phyloP scores from a whole-genome alignment of 768 basidiomycete genomes.

The Lactarius tabidus region DNA sequence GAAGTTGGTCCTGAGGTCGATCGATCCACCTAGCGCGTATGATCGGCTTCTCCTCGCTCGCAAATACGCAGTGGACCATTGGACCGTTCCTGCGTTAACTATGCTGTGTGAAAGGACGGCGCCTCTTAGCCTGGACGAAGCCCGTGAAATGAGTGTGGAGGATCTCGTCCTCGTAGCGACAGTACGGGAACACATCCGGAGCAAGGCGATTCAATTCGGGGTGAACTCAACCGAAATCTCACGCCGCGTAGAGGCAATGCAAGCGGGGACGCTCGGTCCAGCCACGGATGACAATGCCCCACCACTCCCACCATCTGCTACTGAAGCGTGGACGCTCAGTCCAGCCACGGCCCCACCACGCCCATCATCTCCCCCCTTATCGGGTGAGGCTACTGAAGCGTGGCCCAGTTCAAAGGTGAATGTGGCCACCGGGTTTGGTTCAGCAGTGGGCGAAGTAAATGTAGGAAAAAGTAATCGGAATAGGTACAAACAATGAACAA shows the following conservation, averaged over 20 bases:
- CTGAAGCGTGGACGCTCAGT: too few species aligned
- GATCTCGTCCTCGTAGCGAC: slow-evolving; percentile 16
- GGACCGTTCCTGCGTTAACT: slow-evolving; percentile 14
- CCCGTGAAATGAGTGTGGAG: slow-evolving; percentile 10
- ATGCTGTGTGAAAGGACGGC: slow-evolving; percentile 7
- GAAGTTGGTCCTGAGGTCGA: slow-evolving; percentile 5
- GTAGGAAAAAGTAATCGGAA: too few species aligned
- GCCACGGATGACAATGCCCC: not conserved
- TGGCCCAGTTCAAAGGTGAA: not conserved
- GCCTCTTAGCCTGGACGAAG: slow-evolving; percentile 16
- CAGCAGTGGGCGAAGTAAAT: too few species aligned
- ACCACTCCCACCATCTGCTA: too few species aligned
- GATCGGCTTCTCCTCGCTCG: slow-evolving; percentile 18
- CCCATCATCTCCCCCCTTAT: too few species aligned
- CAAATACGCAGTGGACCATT: slow-evolving; percentile 6
- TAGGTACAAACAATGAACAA: too few species aligned
- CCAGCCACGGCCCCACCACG: too few species aligned
- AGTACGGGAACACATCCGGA: slow-evolving; percentile 10
- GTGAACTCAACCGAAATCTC: not conserved
- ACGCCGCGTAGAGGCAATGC: not conserved
- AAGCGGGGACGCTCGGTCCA: not conserved
- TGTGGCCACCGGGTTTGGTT: not conserved
- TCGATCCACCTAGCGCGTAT: slow-evolving; percentile 1
- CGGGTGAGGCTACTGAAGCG: not conserved
- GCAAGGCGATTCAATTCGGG: not conserved